Percentiles rank a stretch among this genome's conserved stretches.
These are phyloP conservation scores for Atractiella rhizophila DNA, from an alignment of 768 basidiomycete species.

Conservation along the genomic window DNA sequence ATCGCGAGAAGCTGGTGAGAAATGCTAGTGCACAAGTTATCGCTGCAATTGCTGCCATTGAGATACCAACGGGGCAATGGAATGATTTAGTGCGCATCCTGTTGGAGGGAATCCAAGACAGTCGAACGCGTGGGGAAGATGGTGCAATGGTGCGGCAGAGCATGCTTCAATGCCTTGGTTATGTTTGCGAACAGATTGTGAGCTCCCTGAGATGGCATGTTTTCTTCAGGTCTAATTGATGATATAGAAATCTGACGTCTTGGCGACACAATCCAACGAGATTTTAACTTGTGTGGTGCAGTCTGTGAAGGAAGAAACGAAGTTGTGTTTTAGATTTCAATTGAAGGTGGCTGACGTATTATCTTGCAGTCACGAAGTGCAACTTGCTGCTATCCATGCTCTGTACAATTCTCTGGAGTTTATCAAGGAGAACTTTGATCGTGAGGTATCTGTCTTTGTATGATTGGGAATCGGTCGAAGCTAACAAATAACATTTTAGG, in stretches of 20 bases:
- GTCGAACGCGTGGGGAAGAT: constrained; percentile 37
- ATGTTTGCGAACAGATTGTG: constrained; percentile 88
- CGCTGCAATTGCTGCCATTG: constrained; percentile 75
- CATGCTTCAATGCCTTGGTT: constrained; percentile 83
- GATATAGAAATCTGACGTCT: constrained; percentile 64
- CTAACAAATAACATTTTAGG: too few relatives aligned
- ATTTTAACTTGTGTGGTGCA: constrained; percentile 96
- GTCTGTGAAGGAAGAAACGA: constrained; percentile 75
- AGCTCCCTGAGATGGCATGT: constrained; percentile 1
- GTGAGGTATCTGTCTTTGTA: constrained; percentile 40
- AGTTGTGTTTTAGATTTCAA: neutral
- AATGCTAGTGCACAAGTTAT: constrained; percentile 79
- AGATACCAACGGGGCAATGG: constrained; percentile 73
- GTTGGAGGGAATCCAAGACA: constrained; percentile 60
- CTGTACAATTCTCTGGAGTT: constrained; percentile 90
- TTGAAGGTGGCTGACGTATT: neutral
- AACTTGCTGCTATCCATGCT: constrained; percentile 73
- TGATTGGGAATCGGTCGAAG: too few relatives aligned
- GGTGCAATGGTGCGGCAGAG: constrained; percentile 41
- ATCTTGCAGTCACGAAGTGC: constrained; percentile 43
- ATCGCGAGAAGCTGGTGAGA: constrained; percentile 44
- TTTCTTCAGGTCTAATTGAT: neutral
- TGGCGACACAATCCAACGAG: constrained; percentile 73
- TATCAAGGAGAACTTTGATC: constrained; percentile 88
- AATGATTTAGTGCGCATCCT: constrained; percentile 65